phyloP scores from a whole-genome alignment of 768 basidiomycete genomes.

The Suillus subaureus region DNA sequence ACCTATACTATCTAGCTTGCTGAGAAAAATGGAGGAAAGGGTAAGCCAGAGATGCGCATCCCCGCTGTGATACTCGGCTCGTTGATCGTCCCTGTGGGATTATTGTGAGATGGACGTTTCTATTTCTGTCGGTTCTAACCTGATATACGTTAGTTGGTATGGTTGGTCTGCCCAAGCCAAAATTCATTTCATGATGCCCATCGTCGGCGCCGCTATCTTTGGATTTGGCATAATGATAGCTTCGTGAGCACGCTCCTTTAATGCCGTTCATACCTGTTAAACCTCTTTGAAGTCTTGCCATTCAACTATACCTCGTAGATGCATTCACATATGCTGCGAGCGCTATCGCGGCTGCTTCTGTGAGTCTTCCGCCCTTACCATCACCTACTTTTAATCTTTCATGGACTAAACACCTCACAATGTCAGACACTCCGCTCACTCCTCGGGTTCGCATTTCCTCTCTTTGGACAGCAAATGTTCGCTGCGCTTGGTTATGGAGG shows the following conservation, averaged over 20 bases:
- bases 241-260: conserved; percentile 43
- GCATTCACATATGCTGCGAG: conserved; percentile 70
- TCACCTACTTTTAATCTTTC: background rate
- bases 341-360: conserved; percentile 63
- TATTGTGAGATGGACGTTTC: conserved; percentile 50
- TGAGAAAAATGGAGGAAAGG: conserved; percentile 59
- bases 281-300: conserved; percentile 49
- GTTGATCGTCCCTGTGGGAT: conserved; percentile 65
- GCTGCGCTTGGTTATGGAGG: background rate
- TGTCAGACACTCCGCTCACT: background rate
- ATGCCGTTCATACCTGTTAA: background rate
- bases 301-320: conserved; percentile 72
- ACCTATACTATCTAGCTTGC: conserved; percentile 39
- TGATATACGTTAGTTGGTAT: conserved; percentile 58
- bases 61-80: conserved; percentile 48
- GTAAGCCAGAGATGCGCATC: conserved; percentile 71
- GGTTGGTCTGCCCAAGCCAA: conserved; percentile 77
- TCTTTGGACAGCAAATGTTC: background rate
- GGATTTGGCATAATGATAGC: conserved; percentile 65
- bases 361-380: conserved; percentile 30
- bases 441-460: background rate
- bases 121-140: background rate
- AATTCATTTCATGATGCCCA: conserved; percentile 77
- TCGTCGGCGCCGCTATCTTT: conserved; percentile 60
- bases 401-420: background rate